Conservation (phyloP, 2,329 filamentous ascomycete genomes). For the Malbranchea cinnamomea region DNA sequence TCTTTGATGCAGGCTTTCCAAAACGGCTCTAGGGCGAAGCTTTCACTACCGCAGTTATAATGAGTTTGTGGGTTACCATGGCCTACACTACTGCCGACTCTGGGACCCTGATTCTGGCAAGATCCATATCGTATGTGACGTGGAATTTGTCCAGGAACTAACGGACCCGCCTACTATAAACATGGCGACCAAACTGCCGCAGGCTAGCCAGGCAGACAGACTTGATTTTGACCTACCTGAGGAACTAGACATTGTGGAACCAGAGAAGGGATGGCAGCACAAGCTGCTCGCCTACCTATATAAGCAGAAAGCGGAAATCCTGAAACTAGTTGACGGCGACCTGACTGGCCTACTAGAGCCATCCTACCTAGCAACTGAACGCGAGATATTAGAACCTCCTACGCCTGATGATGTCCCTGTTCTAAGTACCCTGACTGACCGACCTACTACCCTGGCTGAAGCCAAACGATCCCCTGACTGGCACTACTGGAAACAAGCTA, state of each 20-base stretch:
- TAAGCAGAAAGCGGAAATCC: too few species aligned
- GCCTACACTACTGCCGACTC: neutral
- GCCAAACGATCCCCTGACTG: neutral
- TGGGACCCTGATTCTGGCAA: neutral
- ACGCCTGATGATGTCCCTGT: neutral
- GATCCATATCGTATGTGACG: too few species aligned
- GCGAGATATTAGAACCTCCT: neutral
- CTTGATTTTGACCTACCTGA: too few species aligned
- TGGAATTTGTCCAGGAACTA: too few species aligned
- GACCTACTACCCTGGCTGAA: neutral
- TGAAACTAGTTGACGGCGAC: too few species aligned
- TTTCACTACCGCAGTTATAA: neutral
- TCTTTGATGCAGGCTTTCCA: too few species aligned
- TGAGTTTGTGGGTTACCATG: neutral
- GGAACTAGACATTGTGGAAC: neutral
- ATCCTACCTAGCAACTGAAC: neutral
- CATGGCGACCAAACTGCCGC: neutral
- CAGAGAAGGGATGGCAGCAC: neutral
- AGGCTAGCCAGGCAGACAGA: neutral
- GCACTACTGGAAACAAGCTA: conserved; percentile 1
- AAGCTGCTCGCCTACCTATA: too few species aligned
- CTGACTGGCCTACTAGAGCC: neutral
- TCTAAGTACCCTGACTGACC: neutral
- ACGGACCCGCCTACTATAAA: neutral
- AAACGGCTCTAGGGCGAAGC: neutral